These are phyloP conservation scores for Anisodus tanguticus DNA, from an alignment of 257 asterid genomes.

Conservation along the genomic window DNA sequence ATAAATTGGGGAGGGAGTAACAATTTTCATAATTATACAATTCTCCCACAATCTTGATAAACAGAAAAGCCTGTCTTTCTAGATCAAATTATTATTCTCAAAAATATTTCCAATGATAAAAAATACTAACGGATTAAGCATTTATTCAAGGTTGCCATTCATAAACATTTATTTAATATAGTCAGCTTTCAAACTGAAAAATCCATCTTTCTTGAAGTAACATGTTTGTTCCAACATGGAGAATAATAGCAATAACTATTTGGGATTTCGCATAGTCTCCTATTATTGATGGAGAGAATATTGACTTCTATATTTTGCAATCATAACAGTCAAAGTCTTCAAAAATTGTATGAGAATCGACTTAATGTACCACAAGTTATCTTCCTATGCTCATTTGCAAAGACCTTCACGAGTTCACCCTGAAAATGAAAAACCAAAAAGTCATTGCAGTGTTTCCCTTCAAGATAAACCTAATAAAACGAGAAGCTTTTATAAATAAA, in stretches of 20 bases:
- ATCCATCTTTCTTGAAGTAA: slow-evolving; percentile 1
- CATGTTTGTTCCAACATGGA: slow-evolving; percentile 18
- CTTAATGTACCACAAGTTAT: slow-evolving; percentile 73
- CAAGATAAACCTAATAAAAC: background rate
- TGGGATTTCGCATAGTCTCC: slow-evolving; percentile 5
- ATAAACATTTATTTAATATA: background rate
- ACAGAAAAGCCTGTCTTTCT: slow-evolving; percentile 13
- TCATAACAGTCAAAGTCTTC: background rate
- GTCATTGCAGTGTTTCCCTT: slow-evolving; percentile 39
- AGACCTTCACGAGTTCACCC: slow-evolving; percentile 96
- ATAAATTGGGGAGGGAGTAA: background rate
- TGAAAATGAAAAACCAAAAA: slow-evolving; percentile 52
- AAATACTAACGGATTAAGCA: background rate
- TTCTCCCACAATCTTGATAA: slow-evolving; percentile 17
- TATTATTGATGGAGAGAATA: background rate
- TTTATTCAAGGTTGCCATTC: background rate
- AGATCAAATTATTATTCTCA: background rate
- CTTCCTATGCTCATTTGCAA: slow-evolving; percentile 88
- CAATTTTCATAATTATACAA: slow-evolving; percentile 20
- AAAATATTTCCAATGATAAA: background rate
- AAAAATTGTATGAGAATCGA: slow-evolving; percentile 33
- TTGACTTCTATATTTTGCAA: slow-evolving; percentile 14
- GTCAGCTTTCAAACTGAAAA: background rate
- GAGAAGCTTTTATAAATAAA: background rate
- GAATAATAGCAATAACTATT: background rate